These are phyloP conservation scores for Murraya koenigii DNA, from an alignment of 345 rosid genomes.

Conservation along the genomic window DNA sequence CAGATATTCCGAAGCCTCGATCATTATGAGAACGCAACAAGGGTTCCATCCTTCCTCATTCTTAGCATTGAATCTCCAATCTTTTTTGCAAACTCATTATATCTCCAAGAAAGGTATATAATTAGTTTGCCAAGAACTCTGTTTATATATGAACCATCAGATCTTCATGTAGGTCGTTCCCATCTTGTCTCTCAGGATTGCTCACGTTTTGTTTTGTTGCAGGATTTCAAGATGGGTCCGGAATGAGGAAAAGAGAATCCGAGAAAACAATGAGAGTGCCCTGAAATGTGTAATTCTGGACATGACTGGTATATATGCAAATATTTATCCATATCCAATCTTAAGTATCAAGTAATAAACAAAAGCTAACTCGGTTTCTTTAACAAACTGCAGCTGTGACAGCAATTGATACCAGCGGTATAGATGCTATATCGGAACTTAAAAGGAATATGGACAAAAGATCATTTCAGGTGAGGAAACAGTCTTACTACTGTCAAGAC, in stretches of 20 bases:
- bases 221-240: conserved; percentile 25
- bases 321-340: background rate
- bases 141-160: background rate
- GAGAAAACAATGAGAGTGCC: background rate
- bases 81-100: conserved; percentile 22
- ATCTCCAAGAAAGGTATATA: conserved; percentile 26
- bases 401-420: conserved; percentile 18
- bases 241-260: conserved; percentile 17
- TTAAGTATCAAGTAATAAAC: background rate
- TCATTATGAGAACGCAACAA: conserved; percentile 4
- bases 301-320: conserved; percentile 7
- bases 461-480: conserved; percentile 13
- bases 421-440: conserved; percentile 15
- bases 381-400: conserved; percentile 15
- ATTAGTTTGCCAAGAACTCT: background rate
- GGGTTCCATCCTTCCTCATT: conserved; percentile 23
- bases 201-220: background rate
- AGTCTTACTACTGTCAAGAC: background rate
- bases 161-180: background rate
- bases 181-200: background rate
- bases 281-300: conserved; percentile 19
- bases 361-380: background rate
- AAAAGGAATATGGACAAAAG: background rate
- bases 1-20: conserved; percentile 6
- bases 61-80: conserved; percentile 24